phyloP scores from a whole-genome alignment of 1,139 yeast genomes.

The Geotrichum siamense region DNA sequence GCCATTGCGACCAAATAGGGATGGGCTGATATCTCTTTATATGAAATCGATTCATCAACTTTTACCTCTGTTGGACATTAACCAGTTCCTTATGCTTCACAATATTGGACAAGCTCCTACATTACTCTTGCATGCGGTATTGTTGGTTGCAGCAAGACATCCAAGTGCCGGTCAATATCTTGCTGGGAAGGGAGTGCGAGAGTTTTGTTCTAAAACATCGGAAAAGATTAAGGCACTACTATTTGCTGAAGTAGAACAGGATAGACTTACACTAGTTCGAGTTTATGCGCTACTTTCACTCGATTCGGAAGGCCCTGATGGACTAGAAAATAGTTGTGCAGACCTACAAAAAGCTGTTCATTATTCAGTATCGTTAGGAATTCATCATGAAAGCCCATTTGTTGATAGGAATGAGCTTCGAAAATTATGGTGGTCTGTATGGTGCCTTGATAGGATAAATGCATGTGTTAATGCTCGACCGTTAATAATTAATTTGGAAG shows the following conservation, averaged over 20 bases:
- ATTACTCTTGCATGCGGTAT: constrained; percentile 37
- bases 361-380: constrained; percentile 37
- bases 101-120: constrained; percentile 37
- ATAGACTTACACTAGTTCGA: constrained; percentile 36
- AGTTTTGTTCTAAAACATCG: constrained; percentile 32
- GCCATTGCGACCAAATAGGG: constrained; percentile 32
- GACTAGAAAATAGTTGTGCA: constrained; percentile 38
- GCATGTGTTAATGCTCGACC: constrained; percentile 39
- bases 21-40: constrained; percentile 35
- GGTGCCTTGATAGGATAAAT: constrained; percentile 39
- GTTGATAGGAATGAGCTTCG: constrained; percentile 31
- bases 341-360: constrained; percentile 38
- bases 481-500: constrained; percentile 35
- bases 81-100: constrained; percentile 35
- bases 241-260: constrained; percentile 41
- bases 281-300: constrained; percentile 32
- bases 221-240: constrained; percentile 38
- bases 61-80: constrained; percentile 37
- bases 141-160: constrained; percentile 38
- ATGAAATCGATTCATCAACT: constrained; percentile 36
- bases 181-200: constrained; percentile 31
- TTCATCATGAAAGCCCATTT: constrained; percentile 36
- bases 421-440: constrained; percentile 40
- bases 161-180: constrained; percentile 34
- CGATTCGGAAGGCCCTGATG: constrained; percentile 36